Conservation (phyloP, 371 early-diverging fungal genomes). For the Syncephalastrum racemosum region DNA sequence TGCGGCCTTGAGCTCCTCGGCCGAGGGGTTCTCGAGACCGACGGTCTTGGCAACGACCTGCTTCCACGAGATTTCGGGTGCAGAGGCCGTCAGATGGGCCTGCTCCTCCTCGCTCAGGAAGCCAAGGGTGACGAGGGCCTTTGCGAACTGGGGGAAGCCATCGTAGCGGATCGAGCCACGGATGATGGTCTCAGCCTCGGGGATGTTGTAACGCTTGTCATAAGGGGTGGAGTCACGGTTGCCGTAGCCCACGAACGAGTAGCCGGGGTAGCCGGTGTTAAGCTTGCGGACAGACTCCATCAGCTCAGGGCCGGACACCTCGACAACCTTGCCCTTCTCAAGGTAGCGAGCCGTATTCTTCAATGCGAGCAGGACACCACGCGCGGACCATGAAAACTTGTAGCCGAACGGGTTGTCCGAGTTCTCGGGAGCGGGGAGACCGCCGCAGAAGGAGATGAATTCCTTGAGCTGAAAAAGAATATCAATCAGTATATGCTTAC, state of each 20-base stretch:
- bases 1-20: slow-evolving; percentile 38
- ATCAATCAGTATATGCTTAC: not conserved
- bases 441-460: slow-evolving; percentile 97
- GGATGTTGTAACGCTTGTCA: slow-evolving; percentile 92
- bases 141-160: slow-evolving; percentile 89
- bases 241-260: slow-evolving; percentile 85
- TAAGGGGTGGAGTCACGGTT: slow-evolving; percentile 98
- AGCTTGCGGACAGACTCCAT: slow-evolving; percentile 89
- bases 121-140: slow-evolving; percentile 91
- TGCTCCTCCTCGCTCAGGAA: slow-evolving; percentile 83
- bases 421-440: slow-evolving; percentile 97
- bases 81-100: slow-evolving; percentile 54
- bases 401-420: slow-evolving; percentile 98
- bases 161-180: slow-evolving; percentile 95
- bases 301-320: slow-evolving; percentile 85
- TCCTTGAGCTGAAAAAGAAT: slow-evolving; percentile 55
- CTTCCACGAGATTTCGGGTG: slow-evolving; percentile 78
- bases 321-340: slow-evolving; percentile 88
- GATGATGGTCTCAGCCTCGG: slow-evolving; percentile 91
- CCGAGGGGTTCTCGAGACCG: slow-evolving; percentile 32
- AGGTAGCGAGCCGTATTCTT: slow-evolving; percentile 90
- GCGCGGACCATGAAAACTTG: slow-evolving; percentile 98
- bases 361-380: slow-evolving; percentile 93
- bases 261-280: slow-evolving; percentile 85
- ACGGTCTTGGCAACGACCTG: slow-evolving; percentile 65